Evolutionary conservation across 257 asterid genomes (phyloP), one percentile per base, ranked within the genome.

Genomic region (Petrea volubilis): DNA sequence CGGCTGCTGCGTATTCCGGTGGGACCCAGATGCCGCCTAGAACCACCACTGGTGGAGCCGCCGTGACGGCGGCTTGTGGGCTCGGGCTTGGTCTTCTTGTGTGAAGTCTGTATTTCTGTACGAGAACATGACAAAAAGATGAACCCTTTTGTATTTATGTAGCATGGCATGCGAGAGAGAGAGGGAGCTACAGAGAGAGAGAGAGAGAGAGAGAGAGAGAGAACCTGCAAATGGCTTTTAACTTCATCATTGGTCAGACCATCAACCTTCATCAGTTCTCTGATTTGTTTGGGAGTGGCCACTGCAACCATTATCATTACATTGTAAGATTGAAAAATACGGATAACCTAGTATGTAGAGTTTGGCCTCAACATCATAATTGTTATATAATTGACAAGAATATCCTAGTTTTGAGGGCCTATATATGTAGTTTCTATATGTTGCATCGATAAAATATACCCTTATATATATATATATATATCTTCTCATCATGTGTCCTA

Each of bases 241-340:
- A 93, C 98, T 86, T 93, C 98, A 86, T 93, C 98, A 86, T 93
- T 93, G 82, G 98, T 91, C 81, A 93, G 78, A 60, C 97, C 98
- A 68, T 93, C 98, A 25, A 93, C 98, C 85, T 93, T 91, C 98
- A 93, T 93, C 73, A 93, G 85, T 44, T 93, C 98, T 77, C 96
- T 83, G 62, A 93, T 93, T 78, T 93, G 97, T 67, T 93, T 93
- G 41, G 98, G 98, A 27, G 98, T 93, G 60, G 98, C 98, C 82
- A 89, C 98, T 93, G 93, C 80, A 58, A 80, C 63, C 64, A 81
- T 85, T 12, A 44, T 28, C 33, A 46, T 10, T 20, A n/a, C n/a
- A n/a, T n/a, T n/a, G n/a, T n/a, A n/a, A n/a, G n/a, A n/a, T n/a
- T n/a, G n/a, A n/a, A n/a, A n/a, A n/a, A n/a, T n/a, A n/a, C n/a